phyloP scores from a whole-genome alignment of 352 stramenopile species.

The Globisporangium iwayamae region DNA sequence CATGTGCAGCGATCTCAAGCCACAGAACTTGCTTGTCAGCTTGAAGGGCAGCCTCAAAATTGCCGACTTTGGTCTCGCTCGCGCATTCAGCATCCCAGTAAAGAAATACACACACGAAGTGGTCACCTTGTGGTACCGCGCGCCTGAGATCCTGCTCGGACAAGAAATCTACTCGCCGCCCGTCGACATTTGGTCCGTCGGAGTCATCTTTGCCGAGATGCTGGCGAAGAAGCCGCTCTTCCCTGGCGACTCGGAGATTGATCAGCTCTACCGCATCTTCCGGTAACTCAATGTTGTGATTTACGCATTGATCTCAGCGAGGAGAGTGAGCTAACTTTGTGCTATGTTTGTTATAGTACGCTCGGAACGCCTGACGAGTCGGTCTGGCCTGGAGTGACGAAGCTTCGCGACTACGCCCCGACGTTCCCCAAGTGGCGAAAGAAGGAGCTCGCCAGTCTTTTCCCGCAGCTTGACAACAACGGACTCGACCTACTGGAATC shows the following conservation, averaged over 20 bases:
- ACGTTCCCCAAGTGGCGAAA: slow-evolving; percentile 97
- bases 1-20: slow-evolving; percentile 92
- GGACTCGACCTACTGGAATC: slow-evolving; percentile 67
- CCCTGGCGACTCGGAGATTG: slow-evolving; percentile 81
- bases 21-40: slow-evolving; percentile 97
- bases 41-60: slow-evolving; percentile 95
- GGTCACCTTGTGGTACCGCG: slow-evolving; percentile 99
- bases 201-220: slow-evolving; percentile 86
- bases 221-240: slow-evolving; percentile 80
- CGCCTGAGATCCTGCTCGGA: slow-evolving; percentile 97
- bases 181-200: slow-evolving; percentile 88
- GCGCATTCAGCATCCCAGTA: slow-evolving; percentile 96
- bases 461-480: slow-evolving; percentile 54
- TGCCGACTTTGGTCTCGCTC: slow-evolving; percentile 97
- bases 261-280: slow-evolving; percentile 88
- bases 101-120: slow-evolving; percentile 98
- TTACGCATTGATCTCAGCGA: neutral
- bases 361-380: slow-evolving; percentile 96
- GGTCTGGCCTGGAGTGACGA: slow-evolving; percentile 95
- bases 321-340: neutral
- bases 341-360: slow-evolving; percentile 29
- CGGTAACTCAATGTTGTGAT: slow-evolving; percentile 25
- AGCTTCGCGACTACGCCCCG: slow-evolving; percentile 93
- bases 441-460: slow-evolving; percentile 62
- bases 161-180: slow-evolving; percentile 86